phyloP scores from a whole-genome alignment of 805 yeast species.

The Hanseniaspora mollemarum region DNA sequence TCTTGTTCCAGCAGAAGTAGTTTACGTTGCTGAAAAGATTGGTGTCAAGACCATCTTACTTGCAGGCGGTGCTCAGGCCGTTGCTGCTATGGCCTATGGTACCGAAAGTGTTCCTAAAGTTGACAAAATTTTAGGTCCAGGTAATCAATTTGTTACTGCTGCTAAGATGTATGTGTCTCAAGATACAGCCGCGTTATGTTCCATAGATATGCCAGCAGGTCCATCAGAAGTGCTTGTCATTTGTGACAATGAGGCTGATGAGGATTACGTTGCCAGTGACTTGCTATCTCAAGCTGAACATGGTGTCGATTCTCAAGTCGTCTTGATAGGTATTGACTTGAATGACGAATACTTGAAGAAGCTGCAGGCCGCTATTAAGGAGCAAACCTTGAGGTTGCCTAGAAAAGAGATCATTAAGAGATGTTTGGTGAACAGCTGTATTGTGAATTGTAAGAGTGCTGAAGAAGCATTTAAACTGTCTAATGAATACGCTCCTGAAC shows the following conservation, averaged over 20 bases:
- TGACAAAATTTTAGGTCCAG: slow-evolving; percentile 96
- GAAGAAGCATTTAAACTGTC: slow-evolving; percentile 80
- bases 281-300: slow-evolving; percentile 96
- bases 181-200: slow-evolving; percentile 86
- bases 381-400: slow-evolving; percentile 74
- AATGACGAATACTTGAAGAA: slow-evolving; percentile 46
- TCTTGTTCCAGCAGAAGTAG: slow-evolving; percentile 89
- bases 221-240: slow-evolving; percentile 96
- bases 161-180: slow-evolving; percentile 97
- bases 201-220: slow-evolving; percentile 99
- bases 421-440: slow-evolving; percentile 84
- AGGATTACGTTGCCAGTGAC: slow-evolving; percentile 95
- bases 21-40: slow-evolving; percentile 89
- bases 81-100: slow-evolving; percentile 98
- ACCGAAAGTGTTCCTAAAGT: slow-evolving; percentile 85
- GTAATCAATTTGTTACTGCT: slow-evolving; percentile 97
- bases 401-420: slow-evolving; percentile 87
- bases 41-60: slow-evolving; percentile 83
- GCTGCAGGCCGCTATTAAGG: slow-evolving; percentile 71
- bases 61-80: slow-evolving; percentile 99
- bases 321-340: slow-evolving; percentile 71
- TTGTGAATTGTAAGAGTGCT: slow-evolving; percentile 53
- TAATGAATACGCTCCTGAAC: slow-evolving; percentile 94
- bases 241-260: slow-evolving; percentile 79
- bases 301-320: slow-evolving; percentile 96